A percentile compares a stretch with the other conserved stretches of the same genome.
These are phyloP conservation scores for Lolium multiflorum DNA, from an alignment of 176 grass and related monocot genomes.

Conservation along the genomic window DNA sequence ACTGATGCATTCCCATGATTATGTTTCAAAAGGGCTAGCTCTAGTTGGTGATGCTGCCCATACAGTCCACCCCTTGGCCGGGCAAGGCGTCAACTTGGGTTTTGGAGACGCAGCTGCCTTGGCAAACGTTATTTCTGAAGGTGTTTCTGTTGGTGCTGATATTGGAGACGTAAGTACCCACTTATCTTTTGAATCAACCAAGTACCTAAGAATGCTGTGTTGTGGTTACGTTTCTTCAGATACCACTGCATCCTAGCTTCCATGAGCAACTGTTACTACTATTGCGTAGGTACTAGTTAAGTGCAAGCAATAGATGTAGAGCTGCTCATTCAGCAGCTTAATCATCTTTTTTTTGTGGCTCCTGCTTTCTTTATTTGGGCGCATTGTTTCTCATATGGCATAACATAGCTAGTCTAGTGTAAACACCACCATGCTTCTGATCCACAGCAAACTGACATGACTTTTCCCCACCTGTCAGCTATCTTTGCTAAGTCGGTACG, in stretches of 20 bases:
- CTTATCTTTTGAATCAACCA: constrained; percentile 24
- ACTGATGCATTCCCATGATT: constrained; percentile 80
- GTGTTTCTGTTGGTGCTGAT: constrained; percentile 67
- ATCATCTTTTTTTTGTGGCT: background rate
- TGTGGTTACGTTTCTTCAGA: too few species aligned
- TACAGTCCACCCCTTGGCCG: constrained; percentile 89
- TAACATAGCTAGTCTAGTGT: background rate
- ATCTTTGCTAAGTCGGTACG: constrained; percentile 70
- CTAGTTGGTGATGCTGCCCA: constrained; percentile 93
- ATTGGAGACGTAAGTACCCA: constrained; percentile 68
- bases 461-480: constrained; percentile 45
- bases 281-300: background rate
- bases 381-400: background rate
- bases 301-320: background rate
- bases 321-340: background rate
- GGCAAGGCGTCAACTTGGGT: constrained; percentile 94
- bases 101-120: constrained; percentile 85
- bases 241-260: background rate
- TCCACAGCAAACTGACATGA: background rate
- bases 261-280: background rate
- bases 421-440: background rate
- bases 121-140: constrained; percentile 76
- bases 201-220: constrained; percentile 24
- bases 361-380: background rate
- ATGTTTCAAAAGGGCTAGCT: constrained; percentile 69